A percentile compares a stretch with the other conserved stretches of the same genome.
These are phyloP conservation scores for maize (Zea mays) DNA, from an alignment of 176 grass and related monocot genomes.

Conservation along the genomic window Zm-B73-REFERENCE-NAM-5.0 NC_050103.1:176649001-176649500, in stretches of 20 bases:
- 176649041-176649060: constrained; percentile 47
- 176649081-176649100: constrained; percentile 44
- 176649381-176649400: constrained; percentile 72
- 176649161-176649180: constrained; percentile 26
- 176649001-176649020: background rate
- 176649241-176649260: constrained; percentile 91
- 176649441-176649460: constrained; percentile 89
- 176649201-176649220: constrained; percentile 76
- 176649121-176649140: constrained; percentile 53
- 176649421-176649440: constrained; percentile 67
- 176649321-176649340: constrained; percentile 94
- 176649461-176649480: constrained; percentile 68
- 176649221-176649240: constrained; percentile 93
- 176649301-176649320: constrained; percentile 85
- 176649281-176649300: constrained; percentile 97
- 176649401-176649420: constrained; percentile 70
- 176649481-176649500: constrained; percentile 70
- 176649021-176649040: background rate
- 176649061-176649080: constrained; percentile 53
- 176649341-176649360: constrained; percentile 95
- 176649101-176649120: constrained; percentile 19
- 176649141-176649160: constrained; percentile 38
- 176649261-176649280: constrained; percentile 93
- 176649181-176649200: constrained; percentile 52
- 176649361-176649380: constrained; percentile 98